A percentile compares a stretch with the other conserved stretches of the same genome.
These are phyloP conservation scores for Arthrobotrys entomopaga DNA, from an alignment of 2,329 filamentous ascomycete genomes.

Conservation along the genomic window DNA sequence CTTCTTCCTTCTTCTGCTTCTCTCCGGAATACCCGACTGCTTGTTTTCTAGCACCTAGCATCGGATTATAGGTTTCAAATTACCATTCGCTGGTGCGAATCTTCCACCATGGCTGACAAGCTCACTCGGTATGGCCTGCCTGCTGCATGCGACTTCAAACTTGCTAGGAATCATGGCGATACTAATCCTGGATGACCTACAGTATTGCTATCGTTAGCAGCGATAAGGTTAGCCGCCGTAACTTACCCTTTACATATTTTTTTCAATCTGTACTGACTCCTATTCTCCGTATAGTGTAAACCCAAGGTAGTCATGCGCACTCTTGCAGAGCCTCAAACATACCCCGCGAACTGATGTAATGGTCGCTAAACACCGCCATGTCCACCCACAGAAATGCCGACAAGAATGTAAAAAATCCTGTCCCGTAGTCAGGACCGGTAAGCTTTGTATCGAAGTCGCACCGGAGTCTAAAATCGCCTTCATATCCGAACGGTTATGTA, in stretches of 20 bases:
- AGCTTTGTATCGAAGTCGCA: slow-evolving; percentile 94
- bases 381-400: slow-evolving; percentile 80
- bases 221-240: slow-evolving; percentile 79
- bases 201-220: slow-evolving; percentile 99
- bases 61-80: background rate
- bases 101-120: slow-evolving; percentile 80
- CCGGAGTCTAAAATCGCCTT: slow-evolving; percentile 93
- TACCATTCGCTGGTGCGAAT: slow-evolving; percentile 44
- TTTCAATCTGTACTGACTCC: slow-evolving; percentile 59
- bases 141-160: slow-evolving; percentile 30
- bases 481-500: slow-evolving; percentile 94
- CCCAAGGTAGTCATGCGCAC: slow-evolving; percentile 72
- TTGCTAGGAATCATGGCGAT: slow-evolving; percentile 6
- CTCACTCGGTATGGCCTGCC: slow-evolving; percentile 82
- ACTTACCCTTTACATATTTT: background rate
- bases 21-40: slow-evolving; percentile 4
- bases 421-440: slow-evolving; percentile 95
- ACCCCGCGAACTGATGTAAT: slow-evolving; percentile 35
- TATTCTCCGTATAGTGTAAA: slow-evolving; percentile 75
- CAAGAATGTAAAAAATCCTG: slow-evolving; percentile 99
- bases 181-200: slow-evolving; percentile 55
- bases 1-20: slow-evolving; percentile 7
- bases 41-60: background rate
- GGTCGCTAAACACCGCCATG: slow-evolving; percentile 57
- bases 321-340: slow-evolving; percentile 13